Evolutionary conservation across 257 asterid genomes (phyloP), one percentile per base, ranked within the genome.

Genomic region (Ilex asprella): DNA sequence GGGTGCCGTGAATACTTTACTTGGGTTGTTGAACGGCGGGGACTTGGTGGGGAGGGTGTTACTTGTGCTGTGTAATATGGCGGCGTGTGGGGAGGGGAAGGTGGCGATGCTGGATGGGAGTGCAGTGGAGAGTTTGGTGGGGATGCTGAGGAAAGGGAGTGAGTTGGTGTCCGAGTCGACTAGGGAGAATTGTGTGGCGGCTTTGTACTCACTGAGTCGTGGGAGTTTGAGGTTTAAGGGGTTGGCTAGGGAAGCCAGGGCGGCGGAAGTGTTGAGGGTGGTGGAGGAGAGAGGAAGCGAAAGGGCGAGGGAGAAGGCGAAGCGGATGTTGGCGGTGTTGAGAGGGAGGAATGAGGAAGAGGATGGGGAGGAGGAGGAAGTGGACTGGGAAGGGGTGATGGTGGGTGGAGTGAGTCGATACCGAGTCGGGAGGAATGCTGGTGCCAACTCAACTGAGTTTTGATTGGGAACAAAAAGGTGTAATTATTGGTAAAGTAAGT

Each of bases 311-410:
- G 96, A 83, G 81, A 92, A 89, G 67, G 96, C 94, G 2, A 61
- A 71, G 77, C 65, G 79, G 73, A 70, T 89, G 35, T 39, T 89
- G 74, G 69, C 57, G 67, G 70, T 56, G 61, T 49, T 92, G 71
- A 70, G 84, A 12, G 83, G 68, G 57, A 68, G 81, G 68, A 75
- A 82, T 39, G 86, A 61, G 76, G 82, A 61, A 75, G 82, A 21
- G 27, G 27, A 21, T 21, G 27, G 27, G 27, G 27, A 35, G 68
- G 87, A 62, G 60, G 86, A 78, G 43, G 97, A 82, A 67, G 89
- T 81, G 51, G 95, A 92, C 14, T 82, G 95, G 95, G 99, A 86
- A 31, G 86, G 81, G 21, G 85, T 80, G 66, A 72, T 89, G 87
- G 79, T 78, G 62, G 88, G 76, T 31, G 85, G 91, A 46, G 74